Percentiles rank a stretch among this genome's conserved stretches.
Conservation (phyloP, 2,329 filamentous ascomycete genomes). For the Dryadomyces quercivorus region DNA sequence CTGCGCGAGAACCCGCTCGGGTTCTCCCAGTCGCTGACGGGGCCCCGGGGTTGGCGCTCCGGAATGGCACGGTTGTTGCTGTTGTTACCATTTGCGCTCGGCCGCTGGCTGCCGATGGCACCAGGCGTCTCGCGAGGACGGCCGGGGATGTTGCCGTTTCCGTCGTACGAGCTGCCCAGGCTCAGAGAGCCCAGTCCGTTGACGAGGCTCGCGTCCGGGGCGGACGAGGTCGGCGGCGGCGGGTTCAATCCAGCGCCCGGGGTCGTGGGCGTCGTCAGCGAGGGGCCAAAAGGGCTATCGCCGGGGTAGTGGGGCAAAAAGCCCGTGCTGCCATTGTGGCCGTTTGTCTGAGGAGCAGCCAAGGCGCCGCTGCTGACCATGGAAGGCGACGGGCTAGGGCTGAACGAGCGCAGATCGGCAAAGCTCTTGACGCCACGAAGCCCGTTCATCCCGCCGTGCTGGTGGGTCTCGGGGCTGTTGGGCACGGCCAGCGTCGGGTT, state of each 20-base stretch:
- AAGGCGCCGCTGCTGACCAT: slow-evolving; percentile 38
- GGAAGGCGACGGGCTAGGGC: slow-evolving; percentile 82
- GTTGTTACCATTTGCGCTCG: slow-evolving; percentile 32
- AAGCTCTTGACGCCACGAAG: slow-evolving; percentile 93
- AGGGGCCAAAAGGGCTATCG: slow-evolving; percentile 22
- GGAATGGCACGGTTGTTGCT: slow-evolving; percentile 27
- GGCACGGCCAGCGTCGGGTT: slow-evolving; percentile 79
- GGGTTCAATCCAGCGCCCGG: slow-evolving; percentile 17
- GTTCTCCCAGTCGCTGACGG: slow-evolving; percentile 44
- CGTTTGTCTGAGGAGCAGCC: slow-evolving; percentile 20
- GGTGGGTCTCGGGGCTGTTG: slow-evolving; percentile 55
- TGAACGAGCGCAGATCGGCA: slow-evolving; percentile 88
- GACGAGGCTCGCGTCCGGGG: slow-evolving; percentile 26
- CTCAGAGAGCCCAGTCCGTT: slow-evolving; percentile 37
- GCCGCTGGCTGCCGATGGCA: slow-evolving; percentile 54
- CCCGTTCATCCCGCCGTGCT: slow-evolving; percentile 58
- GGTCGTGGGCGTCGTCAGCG: slow-evolving; percentile 25
- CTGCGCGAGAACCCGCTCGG: slow-evolving; percentile 40
- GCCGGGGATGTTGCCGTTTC: slow-evolving; percentile 20
- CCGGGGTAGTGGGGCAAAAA: slow-evolving; percentile 34
- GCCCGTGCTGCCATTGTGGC: slow-evolving; percentile 19
- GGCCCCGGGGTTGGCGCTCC: slow-evolving; percentile 52
- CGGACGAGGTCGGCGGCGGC: slow-evolving; percentile 7
- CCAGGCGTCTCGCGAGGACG: slow-evolving; percentile 39
- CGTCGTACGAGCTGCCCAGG: slow-evolving; percentile 34